Evolutionary conservation across 2,329 filamentous ascomycete genomes (phyloP).

Genomic region (Penicillium sclerotigenum): DNA sequence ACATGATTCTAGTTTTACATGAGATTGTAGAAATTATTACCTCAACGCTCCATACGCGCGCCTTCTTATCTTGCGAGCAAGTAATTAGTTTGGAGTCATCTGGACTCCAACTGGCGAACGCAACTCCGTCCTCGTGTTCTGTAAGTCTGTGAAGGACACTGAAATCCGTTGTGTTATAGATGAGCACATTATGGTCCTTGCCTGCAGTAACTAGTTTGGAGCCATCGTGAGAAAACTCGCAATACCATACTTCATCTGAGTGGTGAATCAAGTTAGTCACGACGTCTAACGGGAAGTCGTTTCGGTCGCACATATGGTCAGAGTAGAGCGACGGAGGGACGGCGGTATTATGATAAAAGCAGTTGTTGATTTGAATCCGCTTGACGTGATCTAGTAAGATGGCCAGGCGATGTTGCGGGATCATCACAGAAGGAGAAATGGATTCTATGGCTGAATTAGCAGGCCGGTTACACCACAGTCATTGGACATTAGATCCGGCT

Average conservation of each 20-base stretch:
- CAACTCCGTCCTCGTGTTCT: constrained; percentile 68
- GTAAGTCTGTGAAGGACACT: constrained; percentile 59
- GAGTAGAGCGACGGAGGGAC: constrained; percentile 79
- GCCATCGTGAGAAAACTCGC: constrained; percentile 87
- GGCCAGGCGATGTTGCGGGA: constrained; percentile 85
- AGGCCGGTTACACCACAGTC: constrained; percentile 17
- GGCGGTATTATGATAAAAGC: constrained; percentile 82
- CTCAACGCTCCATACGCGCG: constrained; percentile 70
- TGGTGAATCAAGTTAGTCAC: constrained; percentile 70
- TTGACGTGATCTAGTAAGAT: constrained; percentile 80
- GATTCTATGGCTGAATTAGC: constrained; percentile 56
- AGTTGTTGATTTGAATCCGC: constrained; percentile 74
- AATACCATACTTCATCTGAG: constrained; percentile 82
- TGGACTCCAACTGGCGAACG: constrained; percentile 85
- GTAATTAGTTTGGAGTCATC: constrained; percentile 83
- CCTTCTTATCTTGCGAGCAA: constrained; percentile 71
- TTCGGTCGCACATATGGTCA: constrained; percentile 78
- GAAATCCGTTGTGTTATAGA: constrained; percentile 77
- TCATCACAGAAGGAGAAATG: constrained; percentile 95
- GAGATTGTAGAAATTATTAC: constrained; percentile 43
- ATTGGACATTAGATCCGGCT: constrained; percentile 28
- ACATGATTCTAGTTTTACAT: background rate
- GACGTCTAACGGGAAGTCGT: constrained; percentile 72
- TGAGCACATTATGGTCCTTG: constrained; percentile 67
- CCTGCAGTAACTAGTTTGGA: constrained; percentile 78